A percentile compares a stretch with the other conserved stretches of the same genome.
Evolutionary conservation across 805 yeast genomes (phyloP).

Genomic region (Starmerella potacharoeniae): DNA sequence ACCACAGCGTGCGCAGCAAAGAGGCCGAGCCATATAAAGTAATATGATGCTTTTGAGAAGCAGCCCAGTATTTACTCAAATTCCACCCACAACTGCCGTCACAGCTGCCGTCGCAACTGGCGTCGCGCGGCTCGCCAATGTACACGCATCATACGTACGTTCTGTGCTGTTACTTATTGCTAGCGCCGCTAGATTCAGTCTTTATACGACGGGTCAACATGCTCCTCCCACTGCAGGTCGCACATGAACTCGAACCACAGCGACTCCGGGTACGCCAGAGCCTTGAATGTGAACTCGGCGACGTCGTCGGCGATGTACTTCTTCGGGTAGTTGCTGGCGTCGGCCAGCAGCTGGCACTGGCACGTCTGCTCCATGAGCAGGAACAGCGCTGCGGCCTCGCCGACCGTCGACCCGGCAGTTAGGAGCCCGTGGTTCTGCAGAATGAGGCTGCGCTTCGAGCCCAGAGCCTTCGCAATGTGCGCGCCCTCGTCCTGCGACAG

Average conservation of each 20-base stretch:
- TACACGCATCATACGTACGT: not conserved
- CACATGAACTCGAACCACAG: conserved; percentile 49
- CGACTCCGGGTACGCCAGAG: conserved; percentile 54
- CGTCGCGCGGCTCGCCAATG: not conserved
- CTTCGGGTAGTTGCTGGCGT: conserved; percentile 39
- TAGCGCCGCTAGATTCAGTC: conserved; percentile 24
- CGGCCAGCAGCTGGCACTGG: conserved; percentile 51
- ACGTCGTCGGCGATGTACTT: conserved; percentile 45
- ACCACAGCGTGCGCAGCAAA: not conserved
- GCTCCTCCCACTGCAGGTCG: conserved; percentile 16
- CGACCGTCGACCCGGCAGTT: conserved; percentile 59
- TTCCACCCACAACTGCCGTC: too few relatives aligned
- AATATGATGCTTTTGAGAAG: too few relatives aligned
- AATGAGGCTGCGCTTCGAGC: conserved; percentile 43
- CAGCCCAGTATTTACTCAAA: too few relatives aligned
- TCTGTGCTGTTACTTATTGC: not conserved
- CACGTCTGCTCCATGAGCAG: conserved; percentile 53
- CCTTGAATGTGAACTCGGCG: conserved; percentile 55
- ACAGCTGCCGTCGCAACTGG: too few relatives aligned
- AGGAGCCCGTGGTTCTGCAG: conserved; percentile 63
- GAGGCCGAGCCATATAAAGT: too few relatives aligned
- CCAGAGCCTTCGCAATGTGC: conserved; percentile 49
- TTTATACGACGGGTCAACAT: conserved; percentile 12
- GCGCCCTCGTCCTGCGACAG: conserved; percentile 51
- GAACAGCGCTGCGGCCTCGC: conserved; percentile 60